Evolutionary conservation across 176 grass and related monocot species (phyloP).

Genomic region (Paspalum vaginatum): DNA sequence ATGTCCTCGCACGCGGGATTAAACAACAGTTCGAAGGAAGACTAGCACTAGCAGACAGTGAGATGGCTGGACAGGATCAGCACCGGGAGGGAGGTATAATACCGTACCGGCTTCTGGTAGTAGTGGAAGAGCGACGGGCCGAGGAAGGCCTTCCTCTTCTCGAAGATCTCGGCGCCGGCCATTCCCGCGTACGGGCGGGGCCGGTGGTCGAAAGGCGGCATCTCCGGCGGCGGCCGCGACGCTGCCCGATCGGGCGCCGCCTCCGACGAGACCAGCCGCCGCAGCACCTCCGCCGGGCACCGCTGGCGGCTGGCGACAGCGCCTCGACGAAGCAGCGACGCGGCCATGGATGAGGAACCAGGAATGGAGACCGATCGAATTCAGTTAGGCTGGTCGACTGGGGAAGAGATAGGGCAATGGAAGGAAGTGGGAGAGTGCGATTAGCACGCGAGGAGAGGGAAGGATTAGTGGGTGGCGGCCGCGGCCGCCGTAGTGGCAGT

Average conservation of each 20-base stretch:
- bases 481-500: constrained; percentile 26
- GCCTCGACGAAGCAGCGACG: constrained; percentile 35
- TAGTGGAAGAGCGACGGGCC: constrained; percentile 95
- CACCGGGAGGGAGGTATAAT: constrained; percentile 32
- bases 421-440: not conserved
- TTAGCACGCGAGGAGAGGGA: not conserved
- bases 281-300: constrained; percentile 17
- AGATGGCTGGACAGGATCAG: not conserved
- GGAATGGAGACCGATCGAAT: not conserved
- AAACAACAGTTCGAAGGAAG: not conserved
- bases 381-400: not conserved
- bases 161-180: constrained; percentile 61
- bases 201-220: constrained; percentile 81
- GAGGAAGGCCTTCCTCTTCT: constrained; percentile 78
- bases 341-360: constrained; percentile 39
- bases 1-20: not conserved
- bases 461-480: constrained; percentile 12
- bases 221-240: constrained; percentile 37
- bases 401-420: not conserved
- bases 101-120: constrained; percentile 96
- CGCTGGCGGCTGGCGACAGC: constrained; percentile 4
- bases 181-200: constrained; percentile 70
- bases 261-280: constrained; percentile 52
- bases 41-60: not conserved
- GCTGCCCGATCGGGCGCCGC: constrained; percentile 30